Conservation (phyloP, 192 early-diverging fungal species). For the Coemansia javaensis region DNA sequence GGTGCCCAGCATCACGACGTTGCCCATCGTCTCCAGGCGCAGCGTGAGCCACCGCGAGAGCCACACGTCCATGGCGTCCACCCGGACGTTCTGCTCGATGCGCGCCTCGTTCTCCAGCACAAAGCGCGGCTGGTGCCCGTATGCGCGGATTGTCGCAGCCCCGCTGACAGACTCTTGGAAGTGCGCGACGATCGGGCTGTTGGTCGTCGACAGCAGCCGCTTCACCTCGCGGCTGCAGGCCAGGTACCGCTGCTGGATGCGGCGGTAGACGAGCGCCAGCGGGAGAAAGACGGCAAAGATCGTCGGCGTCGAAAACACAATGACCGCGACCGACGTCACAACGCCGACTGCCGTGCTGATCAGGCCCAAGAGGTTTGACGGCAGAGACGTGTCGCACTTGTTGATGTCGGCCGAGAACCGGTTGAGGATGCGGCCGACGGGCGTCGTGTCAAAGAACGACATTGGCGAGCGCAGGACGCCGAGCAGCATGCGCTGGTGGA, state of each 20-base stretch:
- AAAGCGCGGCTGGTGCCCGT: slow-evolving; percentile 76
- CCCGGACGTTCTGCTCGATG: slow-evolving; percentile 71
- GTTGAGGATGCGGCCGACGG: slow-evolving; percentile 73
- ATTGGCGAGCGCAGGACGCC: slow-evolving; percentile 70
- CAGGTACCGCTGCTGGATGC: slow-evolving; percentile 70
- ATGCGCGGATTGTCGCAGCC: slow-evolving; percentile 81
- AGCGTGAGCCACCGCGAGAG: slow-evolving; percentile 73
- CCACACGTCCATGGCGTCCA: slow-evolving; percentile 67
- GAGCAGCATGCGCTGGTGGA: slow-evolving; percentile 66
- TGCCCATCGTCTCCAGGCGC: slow-evolving; percentile 76
- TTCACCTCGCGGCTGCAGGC: slow-evolving; percentile 78
- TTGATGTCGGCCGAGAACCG: slow-evolving; percentile 67
- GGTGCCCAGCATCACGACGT: slow-evolving; percentile 69
- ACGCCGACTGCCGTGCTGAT: slow-evolving; percentile 55
- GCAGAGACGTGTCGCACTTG: slow-evolving; percentile 55
- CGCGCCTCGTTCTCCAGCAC: slow-evolving; percentile 58
- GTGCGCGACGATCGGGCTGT: slow-evolving; percentile 77
- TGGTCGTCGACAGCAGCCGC: slow-evolving; percentile 76
- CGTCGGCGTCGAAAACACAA: slow-evolving; percentile 55
- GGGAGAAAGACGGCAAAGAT: slow-evolving; percentile 70
- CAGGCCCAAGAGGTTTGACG: slow-evolving; percentile 58
- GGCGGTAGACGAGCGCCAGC: slow-evolving; percentile 72
- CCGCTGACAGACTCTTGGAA: slow-evolving; percentile 79
- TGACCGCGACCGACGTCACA: slow-evolving; percentile 55
- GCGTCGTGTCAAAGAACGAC: slow-evolving; percentile 74